Evolutionary conservation across 2,329 filamentous ascomycete species (phyloP), one percentile per base, ranked within the genome.

Genomic region (Ascochyta koolunga): DNA sequence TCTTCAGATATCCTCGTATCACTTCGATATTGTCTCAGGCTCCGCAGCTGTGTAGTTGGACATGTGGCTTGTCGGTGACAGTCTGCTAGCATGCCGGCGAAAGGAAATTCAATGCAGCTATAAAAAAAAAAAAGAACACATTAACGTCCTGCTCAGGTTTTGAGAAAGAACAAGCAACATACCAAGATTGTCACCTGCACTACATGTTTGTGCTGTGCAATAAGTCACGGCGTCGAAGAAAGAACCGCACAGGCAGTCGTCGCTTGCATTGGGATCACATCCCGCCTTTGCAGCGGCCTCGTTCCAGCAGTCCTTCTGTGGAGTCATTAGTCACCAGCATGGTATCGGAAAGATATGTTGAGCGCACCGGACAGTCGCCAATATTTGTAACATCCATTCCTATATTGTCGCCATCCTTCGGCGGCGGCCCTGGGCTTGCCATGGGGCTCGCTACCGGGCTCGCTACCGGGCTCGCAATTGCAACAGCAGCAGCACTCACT

Each of bases 281-380:
- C 46, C 51, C 24, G 65, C 67, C 31, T 56, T 41, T 25, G 46
- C 63, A 18, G 65, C 70, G 4, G 63, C 64, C 53, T 71, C 65
- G 35, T 73, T 71, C 70, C 70, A 74, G 52, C 71, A 74, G 27
- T 69, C 61, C 47, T 56, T 58, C 71, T 73, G 38, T 25, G 22
- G 10, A 6, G 32, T 49, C 2, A 41, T 62, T 25, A 66, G 58
- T 16, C 15, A 22, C 10, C 16, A 21, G 27, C 18, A 1, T 2
- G 4, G 21, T 25, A 24, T 24, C 35, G 11, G 18, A 41, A 15
- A 35, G n/a, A 15, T 13, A 40, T 39, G 25, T 22, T 25, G 11
- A 13, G 51, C 64, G 25, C 65, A 72, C 69, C 15, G 68, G 59
- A 55, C 70, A 72, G 49, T 51, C 33, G 24, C 68, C 67, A 36